Percentiles rank a stretch among this genome's conserved stretches.
phyloP scores from a whole-genome alignment of 352 stramenopile genomes.

The Phytopythium cucurbitacearum region DNA sequence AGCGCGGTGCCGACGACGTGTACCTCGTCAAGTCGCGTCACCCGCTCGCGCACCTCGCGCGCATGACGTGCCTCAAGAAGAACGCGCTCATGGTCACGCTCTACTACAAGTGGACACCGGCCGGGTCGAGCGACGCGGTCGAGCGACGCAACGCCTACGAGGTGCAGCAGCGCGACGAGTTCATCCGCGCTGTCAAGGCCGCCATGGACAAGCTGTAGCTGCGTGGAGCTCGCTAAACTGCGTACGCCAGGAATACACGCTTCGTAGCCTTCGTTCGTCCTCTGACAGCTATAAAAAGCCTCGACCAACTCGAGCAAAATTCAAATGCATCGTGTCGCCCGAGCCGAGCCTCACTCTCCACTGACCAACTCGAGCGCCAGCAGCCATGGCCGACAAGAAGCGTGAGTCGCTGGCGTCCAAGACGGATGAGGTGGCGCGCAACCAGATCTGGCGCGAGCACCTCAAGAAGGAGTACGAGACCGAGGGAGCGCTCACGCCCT shows the following conservation, averaged over 20 bases:
- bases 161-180: conserved; percentile 82
- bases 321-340: not conserved
- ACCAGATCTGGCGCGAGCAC: conserved; percentile 88
- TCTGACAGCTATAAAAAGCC: not conserved
- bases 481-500: conserved; percentile 68
- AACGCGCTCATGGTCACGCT: conserved; percentile 85
- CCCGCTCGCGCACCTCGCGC: conserved; percentile 56
- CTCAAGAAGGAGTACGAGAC: conserved; percentile 80
- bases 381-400: conserved; percentile 69
- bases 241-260: not conserved
- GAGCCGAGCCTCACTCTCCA: no score
- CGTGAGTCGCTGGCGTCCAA: conserved; percentile 72
- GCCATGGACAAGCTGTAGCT: conserved; percentile 75
- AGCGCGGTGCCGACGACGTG: conserved; percentile 66
- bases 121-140: conserved; percentile 21
- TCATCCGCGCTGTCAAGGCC: conserved; percentile 79
- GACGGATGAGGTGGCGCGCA: conserved; percentile 80
- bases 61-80: conserved; percentile 89
- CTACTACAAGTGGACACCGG: conserved; percentile 80
- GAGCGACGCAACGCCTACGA: conserved; percentile 80
- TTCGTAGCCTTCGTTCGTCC: not conserved
- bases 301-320: not conserved
- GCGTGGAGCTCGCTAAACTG: not conserved
- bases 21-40: conserved; percentile 80
- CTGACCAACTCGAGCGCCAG: not conserved